Conservation (phyloP, 2,329 filamentous ascomycete genomes). For the Chaetomium sp. region DNA sequence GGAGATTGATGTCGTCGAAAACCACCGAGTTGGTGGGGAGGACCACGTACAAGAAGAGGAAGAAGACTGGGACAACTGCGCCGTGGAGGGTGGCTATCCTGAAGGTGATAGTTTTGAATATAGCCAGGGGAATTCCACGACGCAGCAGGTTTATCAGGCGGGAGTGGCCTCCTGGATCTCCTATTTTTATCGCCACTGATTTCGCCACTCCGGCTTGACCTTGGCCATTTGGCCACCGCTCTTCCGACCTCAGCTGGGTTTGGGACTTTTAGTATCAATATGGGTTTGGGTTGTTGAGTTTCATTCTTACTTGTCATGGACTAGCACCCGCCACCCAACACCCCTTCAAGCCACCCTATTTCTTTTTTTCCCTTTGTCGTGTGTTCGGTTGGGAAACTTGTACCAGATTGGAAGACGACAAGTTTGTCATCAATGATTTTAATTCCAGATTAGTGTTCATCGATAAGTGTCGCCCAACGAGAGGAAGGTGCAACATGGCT, state of each 20-base stretch:
- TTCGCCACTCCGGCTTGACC: neutral
- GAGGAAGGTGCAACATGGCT: neutral
- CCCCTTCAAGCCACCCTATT: neutral
- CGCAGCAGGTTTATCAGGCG: neutral
- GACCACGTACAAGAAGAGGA: neutral
- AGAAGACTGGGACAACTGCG: neutral
- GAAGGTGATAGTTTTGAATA: neutral
- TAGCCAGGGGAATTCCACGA: no score
- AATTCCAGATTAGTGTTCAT: neutral
- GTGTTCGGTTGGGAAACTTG: neutral
- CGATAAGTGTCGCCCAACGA: neutral
- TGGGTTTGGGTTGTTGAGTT: neutral
- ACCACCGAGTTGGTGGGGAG: neutral
- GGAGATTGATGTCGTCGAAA: neutral
- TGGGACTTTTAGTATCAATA: neutral
- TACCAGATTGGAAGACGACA: neutral
- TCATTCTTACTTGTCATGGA: neutral
- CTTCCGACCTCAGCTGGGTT: neutral
- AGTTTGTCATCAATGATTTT: neutral
- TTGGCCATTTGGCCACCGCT: neutral
- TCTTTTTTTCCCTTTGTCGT: neutral
- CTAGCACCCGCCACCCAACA: neutral
- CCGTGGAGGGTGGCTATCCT: neutral
- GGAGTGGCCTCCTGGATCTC: neutral
- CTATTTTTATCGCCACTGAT: neutral